A percentile compares a stretch with the other conserved stretches of the same genome.
Evolutionary conservation across 192 early-diverging fungal genomes (phyloP).

Genomic region (Coemansia sp.): DNA sequence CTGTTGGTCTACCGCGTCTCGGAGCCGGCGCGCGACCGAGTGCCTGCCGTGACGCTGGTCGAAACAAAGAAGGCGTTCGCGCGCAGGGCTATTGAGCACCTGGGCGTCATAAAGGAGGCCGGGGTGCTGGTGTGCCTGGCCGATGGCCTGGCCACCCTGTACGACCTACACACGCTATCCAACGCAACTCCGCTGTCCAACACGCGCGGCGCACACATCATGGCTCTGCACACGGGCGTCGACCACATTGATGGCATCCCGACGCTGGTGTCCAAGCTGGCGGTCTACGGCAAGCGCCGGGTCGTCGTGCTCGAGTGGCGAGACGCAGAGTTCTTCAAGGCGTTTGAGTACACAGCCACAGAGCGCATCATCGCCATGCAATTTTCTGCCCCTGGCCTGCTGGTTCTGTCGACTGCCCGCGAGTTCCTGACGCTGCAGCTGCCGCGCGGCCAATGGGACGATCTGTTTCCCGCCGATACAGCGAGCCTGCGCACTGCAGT

Average conservation of each 20-base stretch:
- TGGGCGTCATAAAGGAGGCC: conserved; percentile 71
- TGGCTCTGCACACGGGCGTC: conserved; percentile 67
- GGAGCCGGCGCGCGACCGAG: conserved; percentile 14
- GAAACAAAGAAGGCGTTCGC: conserved; percentile 67
- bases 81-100: conserved; percentile 62
- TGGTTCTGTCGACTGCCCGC: conserved; percentile 46
- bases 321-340: conserved; percentile 64
- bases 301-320: conserved; percentile 70
- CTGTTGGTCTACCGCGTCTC: conserved; percentile 62
- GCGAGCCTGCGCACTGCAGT: conserved; percentile 40
- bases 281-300: conserved; percentile 65
- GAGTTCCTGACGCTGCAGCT: conserved; percentile 50
- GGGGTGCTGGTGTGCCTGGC: conserved; percentile 64
- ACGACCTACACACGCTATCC: conserved; percentile 68
- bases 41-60: conserved; percentile 48
- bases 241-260: conserved; percentile 63
- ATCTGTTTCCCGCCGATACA: conserved; percentile 45
- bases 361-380: conserved; percentile 70
- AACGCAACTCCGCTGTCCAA: conserved; percentile 60
- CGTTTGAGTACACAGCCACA: conserved; percentile 62
- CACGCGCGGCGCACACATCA: conserved; percentile 68
- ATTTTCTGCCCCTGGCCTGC: conserved; percentile 65
- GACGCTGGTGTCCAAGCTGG: conserved; percentile 64
- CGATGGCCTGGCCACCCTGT: conserved; percentile 65
- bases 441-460: conserved; percentile 42